Evolutionary conservation across 495 filamentous ascomycete genomes (phyloP), one percentile per base, ranked within the genome.

Genomic region (Penicillium riverlandense): DNA sequence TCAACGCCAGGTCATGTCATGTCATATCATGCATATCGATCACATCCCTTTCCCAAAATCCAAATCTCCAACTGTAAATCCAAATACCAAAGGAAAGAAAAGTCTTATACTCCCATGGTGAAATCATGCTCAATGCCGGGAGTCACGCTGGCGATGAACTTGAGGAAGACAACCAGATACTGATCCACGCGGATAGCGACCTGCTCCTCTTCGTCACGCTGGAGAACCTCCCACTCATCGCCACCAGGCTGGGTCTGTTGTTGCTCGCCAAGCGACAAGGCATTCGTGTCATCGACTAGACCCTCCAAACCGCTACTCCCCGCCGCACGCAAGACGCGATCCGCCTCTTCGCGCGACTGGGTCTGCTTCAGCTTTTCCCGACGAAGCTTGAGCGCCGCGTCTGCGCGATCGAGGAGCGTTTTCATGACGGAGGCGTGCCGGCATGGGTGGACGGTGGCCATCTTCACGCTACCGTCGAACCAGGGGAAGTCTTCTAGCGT

Each of bases 351-450:
- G 49, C 63, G 70, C 58, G 66, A 52, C 57, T 62, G 70, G 46
- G 55, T 57, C 34, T 62, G 54, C 59, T 79, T 81, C 35, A 90
- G 70, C 70, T 90, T 95, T 47, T 90, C 84, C 29, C 88, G 73
- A 7, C 91, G 80, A 15, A 95, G 75, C 67, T 96, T 97, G 38
- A 96, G 74, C 1, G 90, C 90, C 0, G 89, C 88, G 53, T 96
- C 90, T 15, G 90, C 90, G 32, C 94, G 87, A 59, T 97, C 94
- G 31, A 99, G 83, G 3, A 99, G 82, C 8, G 85, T 86, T 68
- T 97, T 99, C 94, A 99, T 99, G 51, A 97, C 94, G 15, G 84
- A 83, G 7, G 91, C 92, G 53, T 99, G 94, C 51, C 86, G 88
- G 73, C 82, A 86, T 6, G 94, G 94, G 57, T 99, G 94, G 22